Conservation (phyloP, 768 basidiomycete genomes). For the Suillus clintonianus region DNA sequence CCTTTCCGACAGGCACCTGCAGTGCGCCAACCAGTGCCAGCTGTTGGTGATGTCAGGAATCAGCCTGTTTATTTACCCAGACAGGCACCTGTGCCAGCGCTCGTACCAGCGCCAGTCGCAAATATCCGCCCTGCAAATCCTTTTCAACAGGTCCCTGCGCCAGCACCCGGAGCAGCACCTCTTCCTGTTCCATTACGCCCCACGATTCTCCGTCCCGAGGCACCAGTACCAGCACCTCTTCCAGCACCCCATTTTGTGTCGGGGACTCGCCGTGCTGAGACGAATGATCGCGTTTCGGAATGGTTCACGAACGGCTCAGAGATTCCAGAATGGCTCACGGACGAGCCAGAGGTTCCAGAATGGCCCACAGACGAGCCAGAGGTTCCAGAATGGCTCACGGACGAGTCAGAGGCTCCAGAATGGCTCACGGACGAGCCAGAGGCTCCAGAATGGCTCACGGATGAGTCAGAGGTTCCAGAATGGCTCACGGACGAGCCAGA, state of each 20-base stretch:
- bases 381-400: too few relatives aligned
- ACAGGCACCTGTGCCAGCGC: constrained; percentile 3
- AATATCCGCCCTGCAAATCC: not conserved
- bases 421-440: too few relatives aligned
- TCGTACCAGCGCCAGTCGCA: not conserved
- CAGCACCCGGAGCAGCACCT: not conserved
- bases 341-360: too few relatives aligned
- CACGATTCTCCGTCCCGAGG: not conserved
- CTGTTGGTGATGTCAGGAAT: not conserved
- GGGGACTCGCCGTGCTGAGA: not conserved
- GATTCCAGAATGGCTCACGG: too few relatives aligned
- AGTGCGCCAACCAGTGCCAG: constrained; percentile 2
- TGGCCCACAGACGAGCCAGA: too few relatives aligned
- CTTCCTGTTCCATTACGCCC: not conserved
- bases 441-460: too few relatives aligned
- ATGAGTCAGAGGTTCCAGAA: too few relatives aligned
- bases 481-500: too few relatives aligned
- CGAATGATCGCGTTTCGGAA: not conserved
- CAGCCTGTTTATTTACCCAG: not conserved
- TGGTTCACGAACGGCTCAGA: too few relatives aligned
- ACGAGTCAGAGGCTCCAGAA: too few relatives aligned
- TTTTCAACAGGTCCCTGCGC: not conserved
- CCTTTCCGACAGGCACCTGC: constrained; percentile 14
- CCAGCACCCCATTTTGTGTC: not conserved
- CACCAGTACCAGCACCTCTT: constrained; percentile 6